Evolutionary conservation across 129 eudicot genomes (phyloP).

Genomic region (Kitagawia praeruptora): DNA sequence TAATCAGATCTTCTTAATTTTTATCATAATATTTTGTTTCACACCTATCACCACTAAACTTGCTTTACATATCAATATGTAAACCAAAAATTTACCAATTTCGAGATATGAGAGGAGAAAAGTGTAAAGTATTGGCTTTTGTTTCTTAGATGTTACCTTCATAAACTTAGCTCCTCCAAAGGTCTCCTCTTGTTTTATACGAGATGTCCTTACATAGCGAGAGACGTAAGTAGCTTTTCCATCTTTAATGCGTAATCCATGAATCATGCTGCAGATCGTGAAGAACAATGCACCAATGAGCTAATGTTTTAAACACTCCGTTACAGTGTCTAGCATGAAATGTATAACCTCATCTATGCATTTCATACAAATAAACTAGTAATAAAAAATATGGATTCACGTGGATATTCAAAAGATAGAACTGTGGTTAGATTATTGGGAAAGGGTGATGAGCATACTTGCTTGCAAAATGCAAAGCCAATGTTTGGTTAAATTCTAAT

Average conservation of each 20-base stretch:
- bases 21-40: neutral
- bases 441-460: neutral
- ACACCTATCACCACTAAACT: neutral
- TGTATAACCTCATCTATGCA: no score
- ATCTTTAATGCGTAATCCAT: constrained; percentile 93
- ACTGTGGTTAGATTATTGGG: neutral
- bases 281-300: neutral
- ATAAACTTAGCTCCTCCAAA: constrained; percentile 77
- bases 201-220: constrained; percentile 85
- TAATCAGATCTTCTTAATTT: neutral
- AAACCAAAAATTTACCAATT: neutral
- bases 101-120: neutral
- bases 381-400: neutral
- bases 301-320: neutral
- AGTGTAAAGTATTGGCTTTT: neutral
- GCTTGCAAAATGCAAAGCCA: neutral
- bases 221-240: constrained; percentile 97
- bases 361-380: neutral
- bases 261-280: constrained; percentile 68
- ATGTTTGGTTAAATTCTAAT: neutral
- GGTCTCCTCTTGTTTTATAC: constrained; percentile 76
- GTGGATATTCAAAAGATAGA: no score
- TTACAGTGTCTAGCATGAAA: no score
- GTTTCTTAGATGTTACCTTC: constrained; percentile 43
- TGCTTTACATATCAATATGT: neutral